Percentiles rank a stretch among this genome's conserved stretches.
Evolutionary conservation across 164 flowering plant species (phyloP).

Genomic region (Nymphaea thermarum): DNA sequence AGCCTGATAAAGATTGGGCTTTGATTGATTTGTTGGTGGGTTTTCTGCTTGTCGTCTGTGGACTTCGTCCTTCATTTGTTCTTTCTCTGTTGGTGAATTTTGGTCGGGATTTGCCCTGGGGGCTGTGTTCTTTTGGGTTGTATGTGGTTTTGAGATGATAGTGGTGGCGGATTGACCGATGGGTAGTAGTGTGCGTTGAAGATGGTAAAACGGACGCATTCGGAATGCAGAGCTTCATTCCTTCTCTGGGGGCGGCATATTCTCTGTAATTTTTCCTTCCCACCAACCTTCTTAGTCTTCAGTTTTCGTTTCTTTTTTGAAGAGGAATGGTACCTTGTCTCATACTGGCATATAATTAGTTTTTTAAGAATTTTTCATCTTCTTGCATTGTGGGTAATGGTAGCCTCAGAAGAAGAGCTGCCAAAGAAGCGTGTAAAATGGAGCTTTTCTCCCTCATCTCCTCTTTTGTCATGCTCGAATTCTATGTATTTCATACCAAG

Average conservation of each 20-base stretch:
- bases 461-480: too few relatives aligned
- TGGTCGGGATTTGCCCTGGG: neutral
- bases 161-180: neutral
- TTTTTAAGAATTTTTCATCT: too few relatives aligned
- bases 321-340: neutral
- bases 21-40: neutral
- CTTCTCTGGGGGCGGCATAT: neutral
- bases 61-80: neutral
- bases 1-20: neutral
- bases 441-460: too few relatives aligned
- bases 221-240: conserved; percentile 3
- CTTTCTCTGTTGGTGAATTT: neutral
- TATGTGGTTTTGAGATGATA: neutral
- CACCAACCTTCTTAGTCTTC: neutral
- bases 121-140: neutral
- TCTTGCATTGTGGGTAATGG: too few relatives aligned
- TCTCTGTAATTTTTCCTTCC: neutral
- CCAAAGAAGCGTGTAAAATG: too few relatives aligned
- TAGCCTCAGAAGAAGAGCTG: too few relatives aligned
- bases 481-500: too few relatives aligned
- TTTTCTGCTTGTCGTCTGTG: neutral
- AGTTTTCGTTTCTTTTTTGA: neutral
- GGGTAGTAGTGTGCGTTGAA: neutral
- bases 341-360: too few relatives aligned
- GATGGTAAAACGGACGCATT: neutral